Evolutionary conservation across 352 stramenopile species (phyloP).

Genomic region (Thalassiosira mediterranea): DNA sequence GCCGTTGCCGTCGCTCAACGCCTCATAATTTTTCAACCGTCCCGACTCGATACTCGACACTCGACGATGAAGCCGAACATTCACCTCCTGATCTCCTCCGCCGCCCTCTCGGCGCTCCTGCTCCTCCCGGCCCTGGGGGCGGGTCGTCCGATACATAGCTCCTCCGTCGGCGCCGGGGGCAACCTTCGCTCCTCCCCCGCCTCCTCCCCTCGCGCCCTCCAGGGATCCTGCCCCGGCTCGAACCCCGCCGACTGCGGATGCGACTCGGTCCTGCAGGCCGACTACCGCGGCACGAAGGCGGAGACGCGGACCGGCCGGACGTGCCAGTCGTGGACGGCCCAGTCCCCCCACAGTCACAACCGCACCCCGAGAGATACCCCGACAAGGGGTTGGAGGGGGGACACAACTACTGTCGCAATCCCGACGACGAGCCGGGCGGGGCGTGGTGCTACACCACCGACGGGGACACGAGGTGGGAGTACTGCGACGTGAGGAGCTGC

Average conservation of each 20-base stretch:
- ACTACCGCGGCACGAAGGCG: conserved; percentile 28
- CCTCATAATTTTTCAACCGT: no score
- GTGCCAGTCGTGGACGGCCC: conserved; percentile 37
- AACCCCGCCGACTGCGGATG: conserved; percentile 7
- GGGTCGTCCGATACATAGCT: no score
- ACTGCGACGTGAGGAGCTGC: conserved; percentile 24
- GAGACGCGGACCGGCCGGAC: conserved; percentile 5
- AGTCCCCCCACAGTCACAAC: conserved; percentile 22
- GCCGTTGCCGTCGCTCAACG: no score
- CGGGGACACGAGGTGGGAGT: conserved; percentile 16
- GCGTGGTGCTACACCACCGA: conserved; percentile 41
- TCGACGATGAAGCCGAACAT: no score
- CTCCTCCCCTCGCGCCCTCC: no score
- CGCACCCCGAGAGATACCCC: conserved; percentile 28
- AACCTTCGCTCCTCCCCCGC: no score
- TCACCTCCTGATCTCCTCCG: no score
- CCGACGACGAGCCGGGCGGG: conserved; percentile 9
- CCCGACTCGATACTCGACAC: no score
- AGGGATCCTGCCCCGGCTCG: no score
- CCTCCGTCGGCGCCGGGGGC: no score
- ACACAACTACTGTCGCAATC: conserved; percentile 50
- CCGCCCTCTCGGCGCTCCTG: no score
- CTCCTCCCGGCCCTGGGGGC: no score
- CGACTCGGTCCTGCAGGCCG: conserved; percentile 13
- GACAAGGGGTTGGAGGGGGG: conserved; percentile 19